Conservation (phyloP, 306 rosid species). For the Mimosa pudica region DNA sequence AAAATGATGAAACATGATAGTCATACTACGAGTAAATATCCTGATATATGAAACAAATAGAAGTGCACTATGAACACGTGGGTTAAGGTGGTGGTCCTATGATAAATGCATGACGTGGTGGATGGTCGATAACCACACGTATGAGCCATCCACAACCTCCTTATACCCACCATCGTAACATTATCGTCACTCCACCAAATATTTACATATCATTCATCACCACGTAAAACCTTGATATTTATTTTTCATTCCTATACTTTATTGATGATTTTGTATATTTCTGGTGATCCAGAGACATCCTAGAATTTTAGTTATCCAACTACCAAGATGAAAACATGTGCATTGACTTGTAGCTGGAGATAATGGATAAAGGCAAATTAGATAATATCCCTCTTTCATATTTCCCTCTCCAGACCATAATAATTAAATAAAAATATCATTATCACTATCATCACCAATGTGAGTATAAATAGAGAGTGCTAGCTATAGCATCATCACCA, state of each 20-base stretch:
- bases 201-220: background rate
- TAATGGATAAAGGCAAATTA: background rate
- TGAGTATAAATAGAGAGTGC: background rate
- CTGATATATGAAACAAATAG: too few species aligned
- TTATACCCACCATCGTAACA: background rate
- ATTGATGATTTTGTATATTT: too few species aligned
- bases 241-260: background rate
- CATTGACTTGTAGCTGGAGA: slow-evolving; percentile 31
- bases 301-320: slow-evolving; percentile 40
- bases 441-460: too few species aligned
- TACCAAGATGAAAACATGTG: background rate
- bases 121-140: background rate
- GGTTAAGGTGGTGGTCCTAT: too few species aligned
- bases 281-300: background rate
- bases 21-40: too few species aligned
- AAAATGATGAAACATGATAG: too few species aligned
- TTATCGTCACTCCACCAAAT: background rate
- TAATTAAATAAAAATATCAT: background rate
- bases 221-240: background rate
- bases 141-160: background rate
- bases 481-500: background rate
- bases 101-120: too few species aligned
- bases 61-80: too few species aligned
- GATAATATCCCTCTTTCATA: background rate
- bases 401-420: background rate